phyloP scores from a whole-genome alignment of 176 grass and related monocot species.

The sorghum (Sorghum bicolor) region DNA sequence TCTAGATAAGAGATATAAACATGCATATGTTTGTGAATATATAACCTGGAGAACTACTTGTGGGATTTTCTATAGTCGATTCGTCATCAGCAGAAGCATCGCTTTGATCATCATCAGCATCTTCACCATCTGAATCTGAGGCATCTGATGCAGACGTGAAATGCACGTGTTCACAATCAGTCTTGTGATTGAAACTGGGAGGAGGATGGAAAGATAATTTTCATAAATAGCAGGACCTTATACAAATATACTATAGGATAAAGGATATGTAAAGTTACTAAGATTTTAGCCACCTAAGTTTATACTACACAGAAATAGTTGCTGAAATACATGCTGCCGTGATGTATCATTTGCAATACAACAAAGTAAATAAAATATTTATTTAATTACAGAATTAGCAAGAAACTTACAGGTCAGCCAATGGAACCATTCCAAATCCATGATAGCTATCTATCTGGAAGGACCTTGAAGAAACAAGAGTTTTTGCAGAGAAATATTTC shows the following conservation, averaged over 20 bases:
- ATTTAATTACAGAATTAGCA: background rate
- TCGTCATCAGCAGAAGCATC: conserved; percentile 43
- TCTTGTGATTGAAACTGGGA: conserved; percentile 94
- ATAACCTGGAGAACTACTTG: conserved; percentile 57
- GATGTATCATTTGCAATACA: background rate
- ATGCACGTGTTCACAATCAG: conserved; percentile 82
- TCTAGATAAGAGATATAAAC: background rate
- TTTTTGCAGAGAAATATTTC: conserved; percentile 84
- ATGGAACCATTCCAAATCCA: conserved; percentile 91
- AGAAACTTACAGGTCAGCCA: conserved; percentile 87
- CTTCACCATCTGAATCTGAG: conserved; percentile 50
- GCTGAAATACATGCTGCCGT: background rate
- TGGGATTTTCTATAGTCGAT: conserved; percentile 41
- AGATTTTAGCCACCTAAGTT: background rate
- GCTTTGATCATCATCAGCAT: conserved; percentile 24
- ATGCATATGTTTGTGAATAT: background rate
- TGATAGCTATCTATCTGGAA: conserved; percentile 72
- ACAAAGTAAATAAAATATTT: background rate
- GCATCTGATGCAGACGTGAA: conserved; percentile 43
- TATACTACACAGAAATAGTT: background rate
- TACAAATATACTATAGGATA: background rate
- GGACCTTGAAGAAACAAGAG: conserved; percentile 83
- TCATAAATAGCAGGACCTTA: background rate
- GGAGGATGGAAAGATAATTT: background rate
- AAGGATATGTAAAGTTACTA: conserved; percentile 9